Evolutionary conservation across 2,329 filamentous ascomycete genomes (phyloP), one percentile per base, ranked within the genome.

Genomic region (Colletotrichum higginsianum): DNA sequence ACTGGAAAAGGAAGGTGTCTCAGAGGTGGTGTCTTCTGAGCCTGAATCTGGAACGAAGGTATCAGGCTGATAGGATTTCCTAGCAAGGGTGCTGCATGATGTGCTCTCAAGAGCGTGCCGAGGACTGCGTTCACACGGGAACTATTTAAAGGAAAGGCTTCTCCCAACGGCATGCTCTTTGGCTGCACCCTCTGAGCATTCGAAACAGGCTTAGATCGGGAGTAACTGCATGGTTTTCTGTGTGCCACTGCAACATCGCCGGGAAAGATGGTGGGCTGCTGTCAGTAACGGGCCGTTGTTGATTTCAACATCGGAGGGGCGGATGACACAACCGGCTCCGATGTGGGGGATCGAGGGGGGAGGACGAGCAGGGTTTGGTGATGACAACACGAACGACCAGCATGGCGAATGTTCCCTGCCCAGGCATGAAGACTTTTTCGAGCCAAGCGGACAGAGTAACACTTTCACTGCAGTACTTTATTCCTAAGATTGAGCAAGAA

Each of bases 261-360:
- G 26, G 4, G 15, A 3, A 8, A 1, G 44, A 4, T 66, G 16
- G 16, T 46, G 21, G 44, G 38, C 42, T 30, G n/a, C 16, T 15
- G 18, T 35, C n/a, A 21, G 35, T 68, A 5, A 38, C 61, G 67
- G 67, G 55, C 67, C 61, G 56, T 42, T 61, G 35, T 4, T 23
- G 67, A 66, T 70, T 55, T 66, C 55, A 60, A 66, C 61, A 70
- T 70, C 40, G 40, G 40, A 66, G 62, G 67, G 67, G 61, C 21
- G 12, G 42, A 66, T 66, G 62, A 56, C 58, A 70, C 55, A 66
- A 66, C 65, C 55, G 23, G 16, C 16, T 16, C 46, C 18, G 42
- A 56, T 40, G 47, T 50, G 63, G 49, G 47, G 47, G 35, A 38
- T 18, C 47, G 18, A 55, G 23, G 56, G 21, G 46, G 42, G 26